These are phyloP conservation scores for Apocynum venetum DNA, from an alignment of 257 asterid species.

Conservation along the genomic window DNA sequence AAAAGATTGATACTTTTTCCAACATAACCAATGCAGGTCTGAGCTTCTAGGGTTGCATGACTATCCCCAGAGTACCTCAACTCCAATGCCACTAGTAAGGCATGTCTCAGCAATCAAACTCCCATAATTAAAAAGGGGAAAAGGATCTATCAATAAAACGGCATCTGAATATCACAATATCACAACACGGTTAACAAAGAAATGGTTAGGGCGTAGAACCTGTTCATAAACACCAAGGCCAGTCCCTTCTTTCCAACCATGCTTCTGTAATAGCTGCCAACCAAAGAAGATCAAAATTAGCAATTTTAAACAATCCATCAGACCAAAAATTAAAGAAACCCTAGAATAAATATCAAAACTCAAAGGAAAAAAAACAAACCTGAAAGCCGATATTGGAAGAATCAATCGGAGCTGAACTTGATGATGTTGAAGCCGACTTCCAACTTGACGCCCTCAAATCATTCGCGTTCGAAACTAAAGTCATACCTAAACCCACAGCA, in stretches of 20 bases:
- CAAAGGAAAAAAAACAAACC: background rate
- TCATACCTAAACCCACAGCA: constrained; percentile 15
- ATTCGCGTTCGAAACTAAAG: background rate
- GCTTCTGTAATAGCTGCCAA: constrained; percentile 74
- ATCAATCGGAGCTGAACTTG: constrained; percentile 12
- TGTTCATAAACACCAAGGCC: constrained; percentile 79
- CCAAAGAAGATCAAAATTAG: background rate
- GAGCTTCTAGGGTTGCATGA: background rate
- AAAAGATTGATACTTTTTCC: background rate
- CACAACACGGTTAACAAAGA: background rate
- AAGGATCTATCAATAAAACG: background rate
- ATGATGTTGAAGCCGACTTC: constrained; percentile 12
- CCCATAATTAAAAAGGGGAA: background rate
- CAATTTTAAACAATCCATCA: background rate
- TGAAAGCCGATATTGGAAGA: constrained; percentile 25
- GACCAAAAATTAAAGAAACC: background rate
- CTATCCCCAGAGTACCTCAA: background rate
- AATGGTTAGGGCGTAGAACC: constrained; percentile 28
- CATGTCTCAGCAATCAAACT: background rate
- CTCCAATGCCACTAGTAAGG: background rate
- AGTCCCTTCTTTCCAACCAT: constrained; percentile 92
- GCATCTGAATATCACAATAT: background rate
- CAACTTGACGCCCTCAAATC: background rate
- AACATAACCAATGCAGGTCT: background rate
- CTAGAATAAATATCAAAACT: background rate